Conservation (phyloP, 257 asterid genomes). For the Petunia secreta region DNA sequence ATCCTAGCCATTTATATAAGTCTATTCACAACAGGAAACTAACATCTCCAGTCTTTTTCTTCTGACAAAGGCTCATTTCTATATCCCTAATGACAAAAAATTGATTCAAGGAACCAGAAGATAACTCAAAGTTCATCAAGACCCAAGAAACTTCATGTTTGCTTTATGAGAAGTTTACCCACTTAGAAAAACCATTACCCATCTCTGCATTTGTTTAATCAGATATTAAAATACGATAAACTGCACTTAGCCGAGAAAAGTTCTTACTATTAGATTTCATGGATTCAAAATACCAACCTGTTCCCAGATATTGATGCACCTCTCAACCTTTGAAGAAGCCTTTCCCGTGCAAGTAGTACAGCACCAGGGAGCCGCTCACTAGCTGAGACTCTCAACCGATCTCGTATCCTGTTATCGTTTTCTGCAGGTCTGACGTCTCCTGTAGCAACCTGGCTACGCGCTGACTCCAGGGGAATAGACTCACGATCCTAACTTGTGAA, state of each 20-base stretch:
- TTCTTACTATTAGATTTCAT: background rate
- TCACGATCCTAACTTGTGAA: conserved; percentile 65
- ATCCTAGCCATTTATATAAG: background rate
- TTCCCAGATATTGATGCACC: conserved; percentile 66
- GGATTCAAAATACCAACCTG: conserved; percentile 52
- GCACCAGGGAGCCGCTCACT: conserved; percentile 86
- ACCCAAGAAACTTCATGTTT: background rate
- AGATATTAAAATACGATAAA: background rate
- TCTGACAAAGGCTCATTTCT: background rate
- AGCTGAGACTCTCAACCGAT: conserved; percentile 47
- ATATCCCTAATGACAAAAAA: background rate
- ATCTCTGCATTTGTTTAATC: background rate
- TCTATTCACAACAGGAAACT: background rate
- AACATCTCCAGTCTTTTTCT: background rate
- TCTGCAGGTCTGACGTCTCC: conserved; percentile 40
- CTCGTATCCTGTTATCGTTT: conserved; percentile 37
- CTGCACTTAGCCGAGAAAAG: conserved; percentile 8
- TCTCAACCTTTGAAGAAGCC: conserved; percentile 83
- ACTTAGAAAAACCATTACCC: background rate
- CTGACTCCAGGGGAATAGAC: conserved; percentile 46
- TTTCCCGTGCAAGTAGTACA: conserved; percentile 89
- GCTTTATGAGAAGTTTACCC: background rate
- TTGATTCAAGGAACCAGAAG: conserved; percentile 5
- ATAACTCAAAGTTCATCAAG: background rate
- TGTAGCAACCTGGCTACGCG: conserved; percentile 48